phyloP scores from a whole-genome alignment of 139 green algal genomes.

The Spirogloea muscicola region DNA sequence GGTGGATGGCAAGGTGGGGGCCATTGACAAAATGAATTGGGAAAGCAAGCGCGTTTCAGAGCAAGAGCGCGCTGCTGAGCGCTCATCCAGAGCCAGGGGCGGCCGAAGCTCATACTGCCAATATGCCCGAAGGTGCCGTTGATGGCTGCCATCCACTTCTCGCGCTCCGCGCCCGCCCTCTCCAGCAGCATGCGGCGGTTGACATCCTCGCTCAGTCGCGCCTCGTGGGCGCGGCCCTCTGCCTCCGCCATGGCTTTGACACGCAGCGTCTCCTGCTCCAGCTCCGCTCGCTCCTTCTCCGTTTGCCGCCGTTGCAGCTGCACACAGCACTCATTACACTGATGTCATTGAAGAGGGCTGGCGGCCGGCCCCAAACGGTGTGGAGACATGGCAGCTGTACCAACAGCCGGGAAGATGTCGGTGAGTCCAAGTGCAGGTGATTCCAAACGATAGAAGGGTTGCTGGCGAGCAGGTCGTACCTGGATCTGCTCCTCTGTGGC shows the following conservation, averaged over 20 bases:
- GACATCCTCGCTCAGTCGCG: slow-evolving; percentile 91
- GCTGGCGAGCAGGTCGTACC: not conserved
- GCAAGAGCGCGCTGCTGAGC: not conserved
- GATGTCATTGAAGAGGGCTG: no score
- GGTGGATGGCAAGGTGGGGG: no score
- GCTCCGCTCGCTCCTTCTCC: slow-evolving; percentile 43
- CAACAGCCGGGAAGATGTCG: no score
- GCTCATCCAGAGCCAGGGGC: not conserved
- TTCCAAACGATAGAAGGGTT: no score
- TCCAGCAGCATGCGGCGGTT: slow-evolving; percentile 63
- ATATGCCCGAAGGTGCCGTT: slow-evolving; percentile 73
- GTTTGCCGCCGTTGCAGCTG: slow-evolving; percentile 37
- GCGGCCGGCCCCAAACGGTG: no score
- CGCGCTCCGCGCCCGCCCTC: slow-evolving; percentile 60
- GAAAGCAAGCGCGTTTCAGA: no score
- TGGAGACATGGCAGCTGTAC: no score
- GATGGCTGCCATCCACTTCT: slow-evolving; percentile 77
- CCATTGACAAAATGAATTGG: no score
- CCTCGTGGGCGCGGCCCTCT: slow-evolving; percentile 83
- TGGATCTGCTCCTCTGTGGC: not conserved
- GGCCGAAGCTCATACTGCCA: no score
- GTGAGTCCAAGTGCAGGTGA: no score
- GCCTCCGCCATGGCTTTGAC: slow-evolving; percentile 83
- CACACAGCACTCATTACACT: no score
- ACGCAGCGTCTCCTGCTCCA: slow-evolving; percentile 69